Conservation (phyloP, 768 basidiomycete genomes). For the Lyophyllum decastes region DNA sequence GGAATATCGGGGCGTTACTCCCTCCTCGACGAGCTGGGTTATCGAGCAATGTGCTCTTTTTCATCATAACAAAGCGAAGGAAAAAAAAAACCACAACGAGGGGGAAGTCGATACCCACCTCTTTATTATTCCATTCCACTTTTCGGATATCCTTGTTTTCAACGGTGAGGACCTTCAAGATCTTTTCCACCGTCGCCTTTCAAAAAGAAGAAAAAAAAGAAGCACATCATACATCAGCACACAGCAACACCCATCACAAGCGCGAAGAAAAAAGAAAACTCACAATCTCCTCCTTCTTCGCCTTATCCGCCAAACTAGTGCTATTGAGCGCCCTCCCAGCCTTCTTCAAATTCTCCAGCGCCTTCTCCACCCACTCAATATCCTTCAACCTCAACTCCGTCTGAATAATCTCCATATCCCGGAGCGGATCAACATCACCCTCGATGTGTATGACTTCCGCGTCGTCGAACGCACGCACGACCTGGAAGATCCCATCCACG, state of each 20-base stretch:
- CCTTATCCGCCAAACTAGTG: conserved; percentile 86
- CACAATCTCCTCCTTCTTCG: conserved; percentile 95
- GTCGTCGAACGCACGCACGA: conserved; percentile 97
- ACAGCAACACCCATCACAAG: too few relatives aligned
- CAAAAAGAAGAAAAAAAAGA: too few relatives aligned
- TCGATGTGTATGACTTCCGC: conserved; percentile 99
- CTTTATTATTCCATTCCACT: conserved; percentile 93
- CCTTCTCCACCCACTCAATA: conserved; percentile 98
- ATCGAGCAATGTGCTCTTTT: conserved; percentile 81
- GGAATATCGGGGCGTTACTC: conserved; percentile 84
- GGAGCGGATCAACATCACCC: conserved; percentile 92
- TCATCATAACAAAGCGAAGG: conserved; percentile 45
- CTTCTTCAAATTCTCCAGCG: conserved; percentile 78
- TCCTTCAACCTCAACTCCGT: conserved; percentile 95
- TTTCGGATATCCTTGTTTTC: conserved; percentile 92
- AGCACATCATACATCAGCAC: too few relatives aligned
- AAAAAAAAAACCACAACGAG: conserved; percentile 1
- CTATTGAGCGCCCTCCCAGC: conserved; percentile 69
- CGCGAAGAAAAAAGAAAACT: conserved; percentile 28
- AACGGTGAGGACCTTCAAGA: conserved; percentile 73
- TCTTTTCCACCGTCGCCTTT: conserved; percentile 89
- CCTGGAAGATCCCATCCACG: conserved; percentile 99
- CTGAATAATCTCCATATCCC: conserved; percentile 98
- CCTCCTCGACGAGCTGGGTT: conserved; percentile 97
- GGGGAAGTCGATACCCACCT: conserved; percentile 57